Base-by-base conservation (phyloP, 192 early-diverging fungal genomes). In the Jimgerdemannia lactiflua region DNA sequence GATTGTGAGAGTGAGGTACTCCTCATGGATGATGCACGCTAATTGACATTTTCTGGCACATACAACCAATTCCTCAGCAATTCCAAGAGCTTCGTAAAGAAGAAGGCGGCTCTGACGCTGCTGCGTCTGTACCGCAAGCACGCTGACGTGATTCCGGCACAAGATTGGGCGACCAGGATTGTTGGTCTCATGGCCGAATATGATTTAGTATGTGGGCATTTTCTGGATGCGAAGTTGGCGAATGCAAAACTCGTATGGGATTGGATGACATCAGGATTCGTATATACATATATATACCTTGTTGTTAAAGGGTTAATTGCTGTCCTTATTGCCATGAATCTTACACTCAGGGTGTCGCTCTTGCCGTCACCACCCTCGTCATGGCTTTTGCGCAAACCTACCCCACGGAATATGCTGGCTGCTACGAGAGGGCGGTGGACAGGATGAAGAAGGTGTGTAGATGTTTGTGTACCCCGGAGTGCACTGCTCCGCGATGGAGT, bases 91-190 rank as follows among this genome's bases (percentile, higher is more conserved):
- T 99, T 99, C 89, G 92, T 97, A 64, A 94, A 94, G 71, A 99
- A 99, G 83, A 99, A 99, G 87, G 96, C 97, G 0, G 96, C 97
- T 17, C 81, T 99, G 71, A 97, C 95, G 67, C 79, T 99, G 71
- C 80, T 99, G 70, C 90, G 94, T 8, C 82, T 99, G 69, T 92
- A 93, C 84, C 86, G 98, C 43, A 94, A 95, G 80, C 91, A 93
- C 75, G 95, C 96, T 4, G 96, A 98, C 41, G 86, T 95, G 4
- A 90, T 99, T 65, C 90, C 93, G 49, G 95, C 90, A 3, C 86
- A 89, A 40, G 91, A 96, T 71, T 98, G 97, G 97, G 94, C 94
- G 1, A 90, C 88, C 4, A 87, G 92, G 49, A 87, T 99, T 44
- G 81, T 97, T 17, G 83, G 84, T 54, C 86, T 95, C 67, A 88